A percentile compares a stretch with the other conserved stretches of the same genome.
Conservation (phyloP, 495 filamentous ascomycete species). For the Annulohypoxylon maeteangense region DNA sequence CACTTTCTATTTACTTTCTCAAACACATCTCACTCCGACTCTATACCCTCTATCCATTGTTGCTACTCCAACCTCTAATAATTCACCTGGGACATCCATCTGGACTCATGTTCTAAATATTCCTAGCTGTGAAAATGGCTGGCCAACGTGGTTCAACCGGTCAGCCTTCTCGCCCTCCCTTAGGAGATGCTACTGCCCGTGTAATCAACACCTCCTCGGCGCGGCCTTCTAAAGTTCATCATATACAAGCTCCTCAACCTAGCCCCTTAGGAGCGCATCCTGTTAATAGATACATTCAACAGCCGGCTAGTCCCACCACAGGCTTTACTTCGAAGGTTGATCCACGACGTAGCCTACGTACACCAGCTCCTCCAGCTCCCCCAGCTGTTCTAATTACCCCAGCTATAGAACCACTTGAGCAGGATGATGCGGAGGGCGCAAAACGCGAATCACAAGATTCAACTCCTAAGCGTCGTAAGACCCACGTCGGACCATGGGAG, state of each 20-base stretch:
- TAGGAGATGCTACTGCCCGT: conserved; percentile 60
- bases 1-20: background rate
- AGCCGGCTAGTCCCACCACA: conserved; percentile 24
- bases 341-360: conserved; percentile 10
- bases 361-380: conserved; percentile 45
- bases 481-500: conserved; percentile 87
- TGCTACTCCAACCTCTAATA: background rate
- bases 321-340: conserved; percentile 36
- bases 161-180: conserved; percentile 52
- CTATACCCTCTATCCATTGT: conserved; percentile 9
- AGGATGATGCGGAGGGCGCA: conserved; percentile 62
- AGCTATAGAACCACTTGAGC: conserved; percentile 48
- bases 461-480: conserved; percentile 72
- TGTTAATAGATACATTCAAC: conserved; percentile 23
- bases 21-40: background rate
- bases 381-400: background rate
- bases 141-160: conserved; percentile 39
- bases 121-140: conserved; percentile 50
- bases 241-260: conserved; percentile 12
- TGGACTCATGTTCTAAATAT: conserved; percentile 29
- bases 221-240: conserved; percentile 25
- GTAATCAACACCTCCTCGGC: conserved; percentile 51
- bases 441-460: conserved; percentile 77
- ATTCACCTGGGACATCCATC: background rate
- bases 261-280: conserved; percentile 45